Conservation (phyloP, 768 basidiomycete species). For the Leccinum rimulosum region DNA sequence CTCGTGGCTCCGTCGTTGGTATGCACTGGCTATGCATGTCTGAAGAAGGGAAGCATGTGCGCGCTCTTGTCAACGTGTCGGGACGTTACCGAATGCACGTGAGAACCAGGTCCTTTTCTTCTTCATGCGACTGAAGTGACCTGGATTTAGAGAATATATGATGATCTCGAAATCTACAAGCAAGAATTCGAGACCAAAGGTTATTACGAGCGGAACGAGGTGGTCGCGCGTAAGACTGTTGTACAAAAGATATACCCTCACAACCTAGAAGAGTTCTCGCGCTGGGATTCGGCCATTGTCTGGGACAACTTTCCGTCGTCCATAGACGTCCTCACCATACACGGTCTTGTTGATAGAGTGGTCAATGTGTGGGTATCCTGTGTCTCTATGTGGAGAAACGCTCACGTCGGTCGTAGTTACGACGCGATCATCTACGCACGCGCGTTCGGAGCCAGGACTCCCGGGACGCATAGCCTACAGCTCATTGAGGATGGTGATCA, state of each 20-base stretch:
- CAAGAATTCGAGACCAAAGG: constrained; percentile 54
- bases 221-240: constrained; percentile 63
- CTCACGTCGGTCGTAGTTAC: constrained; percentile 42
- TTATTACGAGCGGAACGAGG: constrained; percentile 58
- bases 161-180: constrained; percentile 38
- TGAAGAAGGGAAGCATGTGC: constrained; percentile 52
- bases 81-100: constrained; percentile 81
- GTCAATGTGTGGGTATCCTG: constrained; percentile 61
- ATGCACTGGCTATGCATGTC: constrained; percentile 69
- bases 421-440: constrained; percentile 71
- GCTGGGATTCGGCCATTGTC: constrained; percentile 65
- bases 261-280: constrained; percentile 59
- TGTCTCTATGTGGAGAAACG: neutral
- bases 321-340: constrained; percentile 71
- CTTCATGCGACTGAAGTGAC: constrained; percentile 4
- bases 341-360: constrained; percentile 66
- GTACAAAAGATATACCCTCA: constrained; percentile 52
- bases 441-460: constrained; percentile 50
- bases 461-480: constrained; percentile 71
- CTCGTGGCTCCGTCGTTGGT: constrained; percentile 67
- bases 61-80: constrained; percentile 69
- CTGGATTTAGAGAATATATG: constrained; percentile 25
- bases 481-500: constrained; percentile 76
- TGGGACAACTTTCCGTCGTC: constrained; percentile 63
- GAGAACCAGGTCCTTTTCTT: constrained; percentile 28